Base-by-base conservation (phyloP, 768 basidiomycete genomes). In the Rubroboletus pulcherrimus region DNA sequence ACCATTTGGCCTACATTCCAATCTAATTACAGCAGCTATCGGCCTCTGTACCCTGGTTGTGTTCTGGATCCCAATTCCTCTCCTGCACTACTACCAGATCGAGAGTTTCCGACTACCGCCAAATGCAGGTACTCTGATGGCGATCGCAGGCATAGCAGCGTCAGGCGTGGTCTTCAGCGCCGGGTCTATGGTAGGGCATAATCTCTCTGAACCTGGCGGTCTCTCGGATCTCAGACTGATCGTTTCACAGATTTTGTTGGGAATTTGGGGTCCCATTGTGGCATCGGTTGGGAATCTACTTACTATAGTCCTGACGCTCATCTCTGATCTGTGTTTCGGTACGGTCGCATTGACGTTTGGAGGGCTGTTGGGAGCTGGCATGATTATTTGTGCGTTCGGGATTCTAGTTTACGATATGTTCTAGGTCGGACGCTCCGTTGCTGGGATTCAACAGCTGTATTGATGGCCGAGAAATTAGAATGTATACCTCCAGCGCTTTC, bases 231-330 rank as follows among this genome's bases (percentile, higher is more conserved):
- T 67, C 54, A 55, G 45, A 46, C 39, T 19, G 3, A 15, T 37
- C 12, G 7, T 41, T 56, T 48, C 55, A 29, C 60, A 93, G 91
- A 78, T 90, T 52, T 76, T 96, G 4, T 75, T 96, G 46, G 89
- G 89, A 29, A 71, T 90, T 29, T 94, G 91, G 90, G 93, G 93
- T 4, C 93, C 93, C 7, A 84, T 94, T 40, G 81, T 93, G 41
- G 84, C 86, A 9, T 92, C 91, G 2, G 93, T 97, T 33, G 93
- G 93, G 43, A 93, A 83, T 70, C 79, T 98, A n/a, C 78, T 96
- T n/a, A 94, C 94, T 6, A 95, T 96, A 61, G 91, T 96, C 37
- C 79, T 97, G 47, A 90, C 93, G 14, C 82, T 93, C 45, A 63
- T 91, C 15, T 83, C 88, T 40, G 94, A 98, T 71, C 77, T 87